Evolutionary conservation across 495 filamentous ascomycete genomes (phyloP), one percentile per base, ranked within the genome.

Genomic region (Cercophora scortea): DNA sequence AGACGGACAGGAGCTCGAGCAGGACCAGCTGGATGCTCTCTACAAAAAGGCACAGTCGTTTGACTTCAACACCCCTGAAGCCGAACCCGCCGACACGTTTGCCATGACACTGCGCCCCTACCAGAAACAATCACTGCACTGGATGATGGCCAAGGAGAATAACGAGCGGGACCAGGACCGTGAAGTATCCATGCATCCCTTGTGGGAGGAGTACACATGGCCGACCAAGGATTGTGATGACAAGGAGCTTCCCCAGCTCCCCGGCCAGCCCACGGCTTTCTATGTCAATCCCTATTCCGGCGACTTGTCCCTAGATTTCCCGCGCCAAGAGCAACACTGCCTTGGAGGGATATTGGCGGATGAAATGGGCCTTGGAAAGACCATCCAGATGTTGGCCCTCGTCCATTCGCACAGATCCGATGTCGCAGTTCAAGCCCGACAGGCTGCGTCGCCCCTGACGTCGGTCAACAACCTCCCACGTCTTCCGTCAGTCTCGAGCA

Each of bases 231-330:
- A 96, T 70, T 82, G 86, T 36, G 89, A 97, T 51, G 89, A 90
- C 56, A 79, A 87, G 45, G 79, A 85, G 8, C 49, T 96, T 10
- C 83, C 86, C 3, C 55, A 53, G 16, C 76, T 91, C 15, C 68
- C 75, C 8, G 78, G 75, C 13, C 82, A 89, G 53, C 70, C 82
- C 15, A 75, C 74, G 34, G 25, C 25, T 5, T 97, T 98, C 64
- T 98, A 96, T 61, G 85, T 96, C 57, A 97, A 97, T 61, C 91
- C 90, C 1, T 98, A 98, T 60, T 95, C 89, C 6, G 93, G 94
- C 13, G 93, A 97, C 57, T 71, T 98, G 40, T 94, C 89, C n/a
- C 71, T 97, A 1, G 79, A 91, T 4, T 98, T 97, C 62, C 93
- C 93, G 11, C 79, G 79, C 1, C 93, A 98, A 64, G 88, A 97